Percentiles rank a stretch among this genome's conserved stretches.
These are phyloP conservation scores for Colletotrichum liriopes DNA, from an alignment of 2,329 filamentous ascomycete genomes.

Conservation along the genomic window DNA sequence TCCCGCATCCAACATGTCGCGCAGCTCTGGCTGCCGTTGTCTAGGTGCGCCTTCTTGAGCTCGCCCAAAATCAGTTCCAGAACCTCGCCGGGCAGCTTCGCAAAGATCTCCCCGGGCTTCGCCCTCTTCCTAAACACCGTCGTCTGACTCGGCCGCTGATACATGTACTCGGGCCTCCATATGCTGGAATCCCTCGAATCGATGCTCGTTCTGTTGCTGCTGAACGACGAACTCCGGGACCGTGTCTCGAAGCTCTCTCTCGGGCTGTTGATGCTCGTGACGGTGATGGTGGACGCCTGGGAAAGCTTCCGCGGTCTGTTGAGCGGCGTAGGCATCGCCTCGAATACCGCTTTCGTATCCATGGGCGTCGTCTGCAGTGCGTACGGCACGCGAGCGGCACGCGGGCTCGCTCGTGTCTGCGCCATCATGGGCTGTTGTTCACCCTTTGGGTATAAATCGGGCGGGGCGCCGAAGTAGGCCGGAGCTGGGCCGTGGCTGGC, in stretches of 20 bases:
- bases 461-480: slow-evolving; percentile 40
- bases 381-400: slow-evolving; percentile 25
- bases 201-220: slow-evolving; percentile 57
- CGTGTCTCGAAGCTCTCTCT: slow-evolving; percentile 48
- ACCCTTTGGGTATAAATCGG: slow-evolving; percentile 39
- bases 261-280: slow-evolving; percentile 50
- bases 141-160: slow-evolving; percentile 45
- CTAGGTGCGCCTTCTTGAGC: slow-evolving; percentile 68
- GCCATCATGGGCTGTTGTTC: slow-evolving; percentile 31
- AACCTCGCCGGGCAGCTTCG: slow-evolving; percentile 72
- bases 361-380: slow-evolving; percentile 48
- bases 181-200: slow-evolving; percentile 56
- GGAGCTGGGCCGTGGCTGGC: slow-evolving; percentile 39
- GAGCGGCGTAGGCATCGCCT: slow-evolving; percentile 46
- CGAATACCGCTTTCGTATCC: slow-evolving; percentile 43
- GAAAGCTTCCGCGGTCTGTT: slow-evolving; percentile 58
- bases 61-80: slow-evolving; percentile 70
- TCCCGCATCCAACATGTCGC: slow-evolving; percentile 78
- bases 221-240: slow-evolving; percentile 51
- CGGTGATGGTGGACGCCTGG: slow-evolving; percentile 47
- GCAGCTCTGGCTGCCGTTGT: slow-evolving; percentile 66
- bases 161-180: slow-evolving; percentile 49
- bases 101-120: slow-evolving; percentile 67
- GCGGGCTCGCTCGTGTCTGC: slow-evolving; percentile 22
- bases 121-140: slow-evolving; percentile 48